Conservation (phyloP, 805 yeast genomes). For the Teunomyces cretensis region DNA sequence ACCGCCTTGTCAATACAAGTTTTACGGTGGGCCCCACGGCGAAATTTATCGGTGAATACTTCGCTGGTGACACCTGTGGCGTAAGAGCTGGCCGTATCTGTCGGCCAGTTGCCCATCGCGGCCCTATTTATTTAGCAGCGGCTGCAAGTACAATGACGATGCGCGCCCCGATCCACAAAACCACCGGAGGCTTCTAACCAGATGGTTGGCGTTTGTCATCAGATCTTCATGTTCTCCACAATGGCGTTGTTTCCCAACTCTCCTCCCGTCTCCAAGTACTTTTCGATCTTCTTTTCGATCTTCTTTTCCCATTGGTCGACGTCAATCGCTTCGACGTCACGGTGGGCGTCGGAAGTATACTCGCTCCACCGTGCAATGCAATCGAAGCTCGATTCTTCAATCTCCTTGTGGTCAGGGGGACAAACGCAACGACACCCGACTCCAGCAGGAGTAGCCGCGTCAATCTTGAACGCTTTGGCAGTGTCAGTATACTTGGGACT, state of each 20-base stretch:
- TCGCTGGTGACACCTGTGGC: too few relatives aligned
- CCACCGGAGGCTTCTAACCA: too few relatives aligned
- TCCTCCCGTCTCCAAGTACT: constrained; percentile 11
- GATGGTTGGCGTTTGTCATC: too few relatives aligned
- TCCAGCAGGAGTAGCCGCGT: constrained; percentile 40
- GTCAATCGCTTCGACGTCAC: constrained; percentile 11
- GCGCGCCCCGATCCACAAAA: too few relatives aligned
- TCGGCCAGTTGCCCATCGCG: too few relatives aligned
- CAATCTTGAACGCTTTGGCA: constrained; percentile 4
- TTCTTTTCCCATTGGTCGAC: constrained; percentile 16
- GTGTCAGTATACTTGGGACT: neutral
- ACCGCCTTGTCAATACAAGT: too few relatives aligned
- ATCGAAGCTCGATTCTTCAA: constrained; percentile 16
- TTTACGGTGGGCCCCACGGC: too few relatives aligned
- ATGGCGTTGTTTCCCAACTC: constrained; percentile 7
- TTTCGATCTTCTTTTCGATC: constrained; percentile 12
- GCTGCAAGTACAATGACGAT: too few relatives aligned
- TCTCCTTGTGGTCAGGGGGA: constrained; percentile 37
- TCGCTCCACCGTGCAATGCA: constrained; percentile 20
- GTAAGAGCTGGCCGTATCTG: too few relatives aligned
- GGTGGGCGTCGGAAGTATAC: constrained; percentile 17
- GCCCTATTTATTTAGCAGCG: too few relatives aligned
- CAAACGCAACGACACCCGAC: constrained; percentile 89
- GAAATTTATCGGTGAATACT: too few relatives aligned
- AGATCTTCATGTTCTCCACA: neutral